Evolutionary conservation across 345 rosid species (phyloP), one percentile per base, ranked within the genome.

Genomic region (Eucalyptus marginata): DNA sequence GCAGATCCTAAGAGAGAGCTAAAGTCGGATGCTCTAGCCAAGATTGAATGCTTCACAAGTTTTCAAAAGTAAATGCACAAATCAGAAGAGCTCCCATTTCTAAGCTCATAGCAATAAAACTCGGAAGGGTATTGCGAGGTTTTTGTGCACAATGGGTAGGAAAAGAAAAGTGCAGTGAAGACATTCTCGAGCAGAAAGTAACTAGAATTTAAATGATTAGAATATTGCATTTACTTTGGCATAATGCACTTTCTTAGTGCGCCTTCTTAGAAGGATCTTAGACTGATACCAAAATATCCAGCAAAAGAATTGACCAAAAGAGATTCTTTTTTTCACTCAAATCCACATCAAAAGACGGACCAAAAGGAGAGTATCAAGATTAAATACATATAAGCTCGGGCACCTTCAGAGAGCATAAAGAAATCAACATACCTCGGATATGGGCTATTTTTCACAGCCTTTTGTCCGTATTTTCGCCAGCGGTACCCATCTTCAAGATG

Each of bases 401-500:
- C 83, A 36, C 83, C 83, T 36, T 71, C 25, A 71, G 46, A 18
- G 46, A 71, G 27, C 46, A 71, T 18, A 36, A 71, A 18, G 81
- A 36, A 71, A 71, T 88, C 51, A 49, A 89, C 90, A 54, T 88
- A 97, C 99, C 99, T 94, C 71, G 99, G 99, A 58, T 91, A 97
- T 52, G 99, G 99, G 86, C 99, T 97, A 84, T 96, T 96, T 89
- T 97, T 97, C 31, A 97, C 99, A 25, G 99, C 99, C 87, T 97
- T 97, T 86, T 96, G 99, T 71, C 91, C 91, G 56, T 90, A 90
- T 51, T 90, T 90, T 43, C 91, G 81, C 91, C 91, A 87, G 50
- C 99, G 90, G 88, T 97, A 97, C 44, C 99, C 99, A 93, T 97
- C 99, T 93, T 97, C 99, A 88, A 97, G 99, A 92, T 97, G 97